Evolutionary conservation across 768 basidiomycete species (phyloP), one percentile per base, ranked within the genome.

Genomic region (Phlebiopsis gigantea): DNA sequence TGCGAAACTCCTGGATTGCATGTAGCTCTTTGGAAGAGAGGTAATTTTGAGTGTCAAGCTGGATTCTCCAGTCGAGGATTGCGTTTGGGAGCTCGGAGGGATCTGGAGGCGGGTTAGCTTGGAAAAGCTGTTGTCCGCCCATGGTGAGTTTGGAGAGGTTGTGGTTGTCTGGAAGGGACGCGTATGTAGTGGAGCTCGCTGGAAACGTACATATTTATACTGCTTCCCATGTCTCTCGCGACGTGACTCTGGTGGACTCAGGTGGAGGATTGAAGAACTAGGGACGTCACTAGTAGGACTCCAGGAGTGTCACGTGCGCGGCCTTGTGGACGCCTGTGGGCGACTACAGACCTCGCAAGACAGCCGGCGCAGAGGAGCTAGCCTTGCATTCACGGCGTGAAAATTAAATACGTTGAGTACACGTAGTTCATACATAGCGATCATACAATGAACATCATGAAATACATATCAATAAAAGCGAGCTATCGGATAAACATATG

Each of bases 31-130:
- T 71, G 1, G 66, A 28, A 12, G 79, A 66, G 29, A 89, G 77
- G 51, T 73, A 76, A 52, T 76, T 63, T 49, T 75, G 72, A 19
- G 72, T 72, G 57, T 80, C 65, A 61, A 84, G 74, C 41, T 77
- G 65, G 46, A 84, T 77, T 2, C 76, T 69, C 48, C 73, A 74
- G 21, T 82, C 69, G 19, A 81, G 73, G 48, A 87, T 63, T 12
- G 77, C 69, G 34, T 85, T 81, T 0, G 87, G 80, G 42, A 92
- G 78, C 26, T 74, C 77, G 30, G 89, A 90, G 1, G 82, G 72
- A 55, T 88, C 88, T 4, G 89, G 74, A 50, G 85, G 81, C 2
- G 89, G 87, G 61, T 88, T 87, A 42, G 85, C 42, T 15, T 46
- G n/a, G 53, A 31, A 59, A 19, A 59, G 22, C 14, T 46, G 24